Percentiles rank a stretch among this genome's conserved stretches.
phyloP scores from a whole-genome alignment of 2,329 filamentous ascomycete species.

The Colletotrichum zoysiae region DNA sequence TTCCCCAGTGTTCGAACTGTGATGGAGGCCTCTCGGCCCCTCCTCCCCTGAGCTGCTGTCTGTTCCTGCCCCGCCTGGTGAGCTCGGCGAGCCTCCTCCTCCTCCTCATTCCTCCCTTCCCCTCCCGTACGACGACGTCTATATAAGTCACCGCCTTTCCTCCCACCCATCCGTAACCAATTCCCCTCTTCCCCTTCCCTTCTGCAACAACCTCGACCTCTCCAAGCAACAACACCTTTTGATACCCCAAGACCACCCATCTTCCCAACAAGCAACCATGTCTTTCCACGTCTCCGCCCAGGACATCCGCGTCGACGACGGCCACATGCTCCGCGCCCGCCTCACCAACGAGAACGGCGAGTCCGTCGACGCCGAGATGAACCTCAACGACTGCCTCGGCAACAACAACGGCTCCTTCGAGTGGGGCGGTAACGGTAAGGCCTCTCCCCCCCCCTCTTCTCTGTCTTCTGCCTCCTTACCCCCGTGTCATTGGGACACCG shows the following conservation, averaged over 20 bases:
- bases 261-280: slow-evolving; percentile 48
- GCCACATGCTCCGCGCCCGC: slow-evolving; percentile 60
- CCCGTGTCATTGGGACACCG: neutral
- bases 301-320: slow-evolving; percentile 62
- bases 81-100: neutral
- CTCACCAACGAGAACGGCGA: slow-evolving; percentile 58
- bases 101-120: neutral
- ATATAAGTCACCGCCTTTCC: slow-evolving; percentile 9
- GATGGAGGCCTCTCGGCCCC: slow-evolving; percentile 35
- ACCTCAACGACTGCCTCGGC: slow-evolving; percentile 64
- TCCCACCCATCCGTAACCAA: neutral
- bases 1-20: slow-evolving; percentile 21
- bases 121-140: neutral
- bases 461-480: neutral
- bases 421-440: slow-evolving; percentile 56
- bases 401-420: slow-evolving; percentile 63
- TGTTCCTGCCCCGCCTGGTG: neutral
- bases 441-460: neutral
- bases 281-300: slow-evolving; percentile 64
- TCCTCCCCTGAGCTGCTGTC: neutral
- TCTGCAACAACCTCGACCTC: neutral
- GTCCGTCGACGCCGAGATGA: slow-evolving; percentile 57
- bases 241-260: slow-evolving; percentile 3
- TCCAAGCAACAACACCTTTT: neutral
- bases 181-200: neutral